Evolutionary conservation across 1,284 basidiomycete species (phyloP).

Genomic region (Polyporus tsugae): DNA sequence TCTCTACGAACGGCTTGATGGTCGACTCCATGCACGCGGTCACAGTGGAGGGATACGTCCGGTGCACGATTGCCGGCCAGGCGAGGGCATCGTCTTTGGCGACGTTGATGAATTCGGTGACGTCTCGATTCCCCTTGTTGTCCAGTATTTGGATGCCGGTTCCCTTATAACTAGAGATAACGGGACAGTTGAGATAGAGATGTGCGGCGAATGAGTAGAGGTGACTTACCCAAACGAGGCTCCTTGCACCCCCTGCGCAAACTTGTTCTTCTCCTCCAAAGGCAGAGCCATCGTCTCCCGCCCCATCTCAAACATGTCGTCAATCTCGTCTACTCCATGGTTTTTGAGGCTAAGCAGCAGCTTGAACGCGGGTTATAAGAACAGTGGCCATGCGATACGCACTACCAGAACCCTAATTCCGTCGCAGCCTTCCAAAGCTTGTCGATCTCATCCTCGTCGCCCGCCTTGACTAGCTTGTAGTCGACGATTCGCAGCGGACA

Average conservation of each 20-base stretch:
- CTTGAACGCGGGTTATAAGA: not conserved
- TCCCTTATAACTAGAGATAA: slow-evolving; percentile 41
- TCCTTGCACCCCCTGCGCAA: slow-evolving; percentile 45
- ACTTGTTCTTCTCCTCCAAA: slow-evolving; percentile 45
- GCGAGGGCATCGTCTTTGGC: slow-evolving; percentile 44
- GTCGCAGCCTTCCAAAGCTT: slow-evolving; percentile 45
- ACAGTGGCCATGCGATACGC: slow-evolving; percentile 23
- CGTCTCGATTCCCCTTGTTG: slow-evolving; percentile 42
- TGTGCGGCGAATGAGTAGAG: not conserved
- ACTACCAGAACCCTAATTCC: slow-evolving; percentile 47
- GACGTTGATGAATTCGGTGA: slow-evolving; percentile 44
- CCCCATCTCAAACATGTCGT: slow-evolving; percentile 46
- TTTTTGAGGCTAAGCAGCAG: slow-evolving; percentile 40
- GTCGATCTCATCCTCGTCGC: slow-evolving; percentile 39
- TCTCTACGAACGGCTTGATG: slow-evolving; percentile 43
- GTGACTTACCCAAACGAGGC: slow-evolving; percentile 40
- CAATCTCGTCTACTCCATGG: slow-evolving; percentile 43
- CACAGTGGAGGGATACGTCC: slow-evolving; percentile 44
- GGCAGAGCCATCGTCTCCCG: slow-evolving; percentile 43
- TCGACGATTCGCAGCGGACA: slow-evolving; percentile 48
- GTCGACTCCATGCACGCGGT: slow-evolving; percentile 40
- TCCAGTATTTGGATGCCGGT: slow-evolving; percentile 44
- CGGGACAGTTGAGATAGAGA: not conserved
- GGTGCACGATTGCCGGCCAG: slow-evolving; percentile 39
- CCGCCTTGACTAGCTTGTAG: slow-evolving; percentile 40